phyloP scores from a whole-genome alignment of 768 basidiomycete genomes.

The Exsudoporus frostii region DNA sequence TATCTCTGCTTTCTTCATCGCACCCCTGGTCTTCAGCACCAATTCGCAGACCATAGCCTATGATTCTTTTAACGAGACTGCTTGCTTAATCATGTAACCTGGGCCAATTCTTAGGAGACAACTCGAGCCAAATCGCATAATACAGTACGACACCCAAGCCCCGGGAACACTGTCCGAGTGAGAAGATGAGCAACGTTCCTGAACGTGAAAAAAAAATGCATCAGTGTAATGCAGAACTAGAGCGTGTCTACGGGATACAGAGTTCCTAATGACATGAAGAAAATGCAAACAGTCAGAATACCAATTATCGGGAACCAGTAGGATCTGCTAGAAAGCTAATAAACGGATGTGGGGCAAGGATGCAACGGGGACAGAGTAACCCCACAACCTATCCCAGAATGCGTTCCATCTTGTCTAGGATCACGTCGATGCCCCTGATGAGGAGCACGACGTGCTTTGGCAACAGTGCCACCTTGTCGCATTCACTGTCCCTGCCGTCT shows the following conservation, averaged over 20 bases:
- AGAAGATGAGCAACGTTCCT: background rate
- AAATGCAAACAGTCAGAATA: background rate
- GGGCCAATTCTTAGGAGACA: background rate
- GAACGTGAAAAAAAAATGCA: background rate
- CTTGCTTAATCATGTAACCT: slow-evolving; percentile 15
- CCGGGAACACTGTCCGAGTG: background rate
- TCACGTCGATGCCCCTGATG: slow-evolving; percentile 58
- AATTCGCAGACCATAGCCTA: slow-evolving; percentile 14
- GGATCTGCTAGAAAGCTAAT: background rate
- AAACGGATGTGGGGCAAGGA: background rate
- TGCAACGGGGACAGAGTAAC: background rate
- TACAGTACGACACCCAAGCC: too few species aligned
- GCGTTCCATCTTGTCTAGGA: slow-evolving; percentile 66
- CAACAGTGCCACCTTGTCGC: slow-evolving; percentile 38
- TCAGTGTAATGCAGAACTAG: background rate
- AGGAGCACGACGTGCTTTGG: slow-evolving; percentile 58
- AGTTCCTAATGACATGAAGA: background rate
- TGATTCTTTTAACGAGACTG: slow-evolving; percentile 12
- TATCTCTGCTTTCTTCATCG: slow-evolving; percentile 5
- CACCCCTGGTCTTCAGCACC: background rate
- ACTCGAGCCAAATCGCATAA: background rate
- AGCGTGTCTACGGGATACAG: background rate
- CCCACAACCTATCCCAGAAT: slow-evolving; percentile 30
- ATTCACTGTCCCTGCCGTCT: slow-evolving; percentile 12
- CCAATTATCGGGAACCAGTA: background rate